Percentiles rank a stretch among this genome's conserved stretches.
These are phyloP conservation scores for Scedosporium dehoogii DNA, from an alignment of 2,329 filamentous ascomycete genomes.

Conservation along the genomic window DNA sequence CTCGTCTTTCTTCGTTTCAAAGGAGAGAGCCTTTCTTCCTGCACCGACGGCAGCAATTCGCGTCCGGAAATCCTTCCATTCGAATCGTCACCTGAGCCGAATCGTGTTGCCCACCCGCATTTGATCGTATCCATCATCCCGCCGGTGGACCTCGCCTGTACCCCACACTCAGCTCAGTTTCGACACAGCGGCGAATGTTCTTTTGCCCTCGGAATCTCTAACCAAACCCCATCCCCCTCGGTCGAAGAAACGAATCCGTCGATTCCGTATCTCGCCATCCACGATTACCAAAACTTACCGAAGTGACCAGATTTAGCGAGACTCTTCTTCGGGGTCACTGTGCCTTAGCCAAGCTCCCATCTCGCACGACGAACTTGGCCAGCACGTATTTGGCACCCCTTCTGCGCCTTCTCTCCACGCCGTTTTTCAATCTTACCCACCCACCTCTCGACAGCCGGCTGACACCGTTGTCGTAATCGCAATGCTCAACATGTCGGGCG, in stretches of 20 bases:
- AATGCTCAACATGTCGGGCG: slow-evolving; percentile 58
- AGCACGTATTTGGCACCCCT: neutral
- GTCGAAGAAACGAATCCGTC: neutral
- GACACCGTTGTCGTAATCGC: slow-evolving; percentile 4
- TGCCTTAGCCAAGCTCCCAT: neutral
- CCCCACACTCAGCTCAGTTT: neutral
- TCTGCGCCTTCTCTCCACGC: neutral
- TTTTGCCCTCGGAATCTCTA: neutral
- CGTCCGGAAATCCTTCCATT: neutral
- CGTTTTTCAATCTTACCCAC: neutral
- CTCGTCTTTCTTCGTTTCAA: neutral
- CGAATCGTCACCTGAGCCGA: neutral
- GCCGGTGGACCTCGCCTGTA: neutral
- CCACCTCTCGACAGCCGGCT: neutral
- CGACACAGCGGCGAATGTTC: neutral
- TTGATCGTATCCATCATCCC: neutral
- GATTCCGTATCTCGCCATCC: neutral
- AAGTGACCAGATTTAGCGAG: neutral
- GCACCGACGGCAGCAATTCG: neutral
- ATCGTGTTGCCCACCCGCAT: neutral
- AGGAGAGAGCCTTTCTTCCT: neutral
- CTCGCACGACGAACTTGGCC: neutral
- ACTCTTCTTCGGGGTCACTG: neutral
- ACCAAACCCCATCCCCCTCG: neutral
- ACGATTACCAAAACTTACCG: neutral